Evolutionary conservation across 2,329 filamentous ascomycete species (phyloP).

Genomic region (Fusarium subglutinans): DNA sequence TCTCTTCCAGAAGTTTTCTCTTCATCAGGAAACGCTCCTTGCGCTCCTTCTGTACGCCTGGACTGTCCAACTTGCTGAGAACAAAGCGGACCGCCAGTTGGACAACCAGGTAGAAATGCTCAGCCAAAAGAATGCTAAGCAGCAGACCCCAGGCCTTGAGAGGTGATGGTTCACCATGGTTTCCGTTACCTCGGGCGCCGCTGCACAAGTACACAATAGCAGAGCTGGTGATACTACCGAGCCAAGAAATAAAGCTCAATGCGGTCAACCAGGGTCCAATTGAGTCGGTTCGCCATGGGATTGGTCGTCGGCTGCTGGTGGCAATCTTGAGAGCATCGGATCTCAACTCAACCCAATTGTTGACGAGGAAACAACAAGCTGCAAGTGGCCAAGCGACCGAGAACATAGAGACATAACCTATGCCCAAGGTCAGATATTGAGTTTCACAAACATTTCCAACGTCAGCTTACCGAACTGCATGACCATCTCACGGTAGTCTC

Average conservation of each 20-base stretch:
- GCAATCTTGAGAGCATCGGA: conserved; percentile 96
- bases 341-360: conserved; percentile 95
- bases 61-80: conserved; percentile 83
- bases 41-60: conserved; percentile 85
- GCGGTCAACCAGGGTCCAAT: conserved; percentile 93
- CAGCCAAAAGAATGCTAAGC: conserved; percentile 82
- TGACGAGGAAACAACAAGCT: conserved; percentile 85
- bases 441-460: neutral
- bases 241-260: conserved; percentile 90
- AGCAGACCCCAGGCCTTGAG: conserved; percentile 85
- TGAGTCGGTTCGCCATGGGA: conserved; percentile 88
- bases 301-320: conserved; percentile 85
- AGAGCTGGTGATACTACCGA: conserved; percentile 87
- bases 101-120: conserved; percentile 87
- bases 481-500: conserved; percentile 93
- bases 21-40: conserved; percentile 83
- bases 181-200: conserved; percentile 67
- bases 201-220: conserved; percentile 92
- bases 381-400: conserved; percentile 96
- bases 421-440: conserved; percentile 5
- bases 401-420: conserved; percentile 88
- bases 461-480: conserved; percentile 73
- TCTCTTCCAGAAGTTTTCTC: conserved; percentile 81
- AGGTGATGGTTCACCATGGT: conserved; percentile 71
- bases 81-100: conserved; percentile 77